Conservation (phyloP, 2,329 filamentous ascomycete genomes). For the Thielaviopsis euricoi region DNA sequence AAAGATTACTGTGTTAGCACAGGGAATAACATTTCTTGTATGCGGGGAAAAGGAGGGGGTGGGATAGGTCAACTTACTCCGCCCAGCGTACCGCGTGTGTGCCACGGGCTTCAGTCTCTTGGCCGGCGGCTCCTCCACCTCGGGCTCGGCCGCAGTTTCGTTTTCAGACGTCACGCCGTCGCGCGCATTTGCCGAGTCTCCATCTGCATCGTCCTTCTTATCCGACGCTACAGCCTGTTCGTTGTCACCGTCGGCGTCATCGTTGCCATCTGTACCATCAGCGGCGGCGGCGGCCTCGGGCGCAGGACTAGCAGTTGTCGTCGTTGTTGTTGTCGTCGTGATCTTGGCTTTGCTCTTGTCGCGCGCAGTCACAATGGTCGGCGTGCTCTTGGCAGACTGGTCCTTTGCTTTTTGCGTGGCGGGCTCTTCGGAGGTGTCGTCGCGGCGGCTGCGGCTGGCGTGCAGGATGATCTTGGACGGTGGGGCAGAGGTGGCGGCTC, state of each 20-base stretch:
- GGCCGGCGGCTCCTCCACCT: slow-evolving; percentile 4
- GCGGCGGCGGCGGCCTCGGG: neutral
- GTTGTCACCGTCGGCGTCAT: no score
- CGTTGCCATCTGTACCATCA: no score
- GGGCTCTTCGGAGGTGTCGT: slow-evolving; percentile 5
- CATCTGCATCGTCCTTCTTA: neutral
- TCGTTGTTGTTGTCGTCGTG: neutral
- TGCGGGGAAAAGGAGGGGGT: neutral
- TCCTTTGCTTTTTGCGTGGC: neutral
- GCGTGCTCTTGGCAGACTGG: neutral
- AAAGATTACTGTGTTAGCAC: neutral
- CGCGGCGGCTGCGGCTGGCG: slow-evolving; percentile 27
- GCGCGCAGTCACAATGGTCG: slow-evolving; percentile 1
- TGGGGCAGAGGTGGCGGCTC: slow-evolving; percentile 2
- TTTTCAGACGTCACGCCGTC: neutral
- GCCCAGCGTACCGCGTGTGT: slow-evolving; percentile 8
- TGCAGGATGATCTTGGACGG: slow-evolving; percentile 49
- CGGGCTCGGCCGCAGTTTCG: neutral
- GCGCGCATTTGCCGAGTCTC: neutral
- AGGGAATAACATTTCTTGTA: neutral
- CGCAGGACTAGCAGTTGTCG: neutral
- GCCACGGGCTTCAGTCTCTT: slow-evolving; percentile 6
- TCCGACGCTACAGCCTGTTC: neutral
- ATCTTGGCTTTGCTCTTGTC: slow-evolving; percentile 7
- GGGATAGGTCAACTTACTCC: neutral